Evolutionary conservation across 345 rosid genomes (phyloP).

Genomic region (Brassica nigra): DNA sequence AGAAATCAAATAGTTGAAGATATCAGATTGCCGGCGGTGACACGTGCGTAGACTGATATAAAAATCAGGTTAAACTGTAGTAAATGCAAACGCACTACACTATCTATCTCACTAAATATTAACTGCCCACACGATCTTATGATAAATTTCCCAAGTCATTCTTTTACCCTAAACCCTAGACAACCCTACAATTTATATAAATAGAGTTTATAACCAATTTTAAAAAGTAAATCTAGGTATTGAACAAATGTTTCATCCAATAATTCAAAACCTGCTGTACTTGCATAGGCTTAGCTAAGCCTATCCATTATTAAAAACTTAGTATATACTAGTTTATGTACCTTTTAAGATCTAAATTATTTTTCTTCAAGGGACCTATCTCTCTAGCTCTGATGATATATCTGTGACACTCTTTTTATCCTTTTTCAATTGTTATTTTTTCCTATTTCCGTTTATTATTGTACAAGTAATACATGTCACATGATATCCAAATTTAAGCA

Average conservation of each 20-base stretch:
- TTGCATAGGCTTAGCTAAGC: conserved; percentile 41
- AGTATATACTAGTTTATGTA: conserved; percentile 13
- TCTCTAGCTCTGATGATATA: conserved; percentile 33
- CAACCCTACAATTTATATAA: conserved; percentile 11
- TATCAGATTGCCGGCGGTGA: conserved; percentile 39
- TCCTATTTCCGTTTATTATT: conserved; percentile 34
- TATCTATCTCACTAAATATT: conserved; percentile 39
- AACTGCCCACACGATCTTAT: conserved; percentile 44
- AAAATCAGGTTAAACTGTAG: conserved; percentile 23
- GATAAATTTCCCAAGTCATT: conserved; percentile 41
- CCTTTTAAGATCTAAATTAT: conserved; percentile 20
- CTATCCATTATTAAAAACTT: conserved; percentile 37
- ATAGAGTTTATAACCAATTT: not conserved
- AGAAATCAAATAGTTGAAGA: conserved; percentile 17
- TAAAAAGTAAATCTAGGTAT: not conserved
- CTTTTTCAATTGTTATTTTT: conserved; percentile 18
- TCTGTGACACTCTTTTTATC: conserved; percentile 22
- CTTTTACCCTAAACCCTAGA: conserved; percentile 35
- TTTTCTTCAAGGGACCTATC: conserved; percentile 26
- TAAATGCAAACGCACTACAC: conserved; percentile 36
- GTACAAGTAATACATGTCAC: conserved; percentile 14
- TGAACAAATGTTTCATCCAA: conserved; percentile 35
- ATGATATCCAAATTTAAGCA: too few species aligned
- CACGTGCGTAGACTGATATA: conserved; percentile 34
- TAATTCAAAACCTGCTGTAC: conserved; percentile 42